Evolutionary conservation across 2,329 filamentous ascomycete genomes (phyloP).

Genomic region (Fusarium pseudoanthophilum): DNA sequence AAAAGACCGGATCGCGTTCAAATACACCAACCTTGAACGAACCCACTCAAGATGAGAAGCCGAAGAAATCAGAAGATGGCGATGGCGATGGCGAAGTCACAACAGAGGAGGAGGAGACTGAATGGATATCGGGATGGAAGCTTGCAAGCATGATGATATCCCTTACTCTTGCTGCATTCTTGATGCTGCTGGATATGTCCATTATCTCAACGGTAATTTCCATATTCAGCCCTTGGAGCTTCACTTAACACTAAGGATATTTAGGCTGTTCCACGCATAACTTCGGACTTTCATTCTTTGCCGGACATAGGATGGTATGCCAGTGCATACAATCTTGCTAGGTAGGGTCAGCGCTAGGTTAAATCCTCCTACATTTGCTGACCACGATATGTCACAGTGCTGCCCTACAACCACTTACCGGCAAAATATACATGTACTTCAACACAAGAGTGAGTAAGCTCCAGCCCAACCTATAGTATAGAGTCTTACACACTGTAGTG

Average conservation of each 20-base stretch:
- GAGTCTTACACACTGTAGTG: conserved; percentile 27
- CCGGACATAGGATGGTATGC: conserved; percentile 67
- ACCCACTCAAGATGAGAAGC: conserved; percentile 8
- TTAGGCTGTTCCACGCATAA: conserved; percentile 61
- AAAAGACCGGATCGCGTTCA: conserved; percentile 20
- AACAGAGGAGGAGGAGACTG: conserved; percentile 16
- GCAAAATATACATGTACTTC: conserved; percentile 59
- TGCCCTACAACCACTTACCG: conserved; percentile 62
- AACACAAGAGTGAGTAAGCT: conserved; percentile 36
- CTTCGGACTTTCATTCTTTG: conserved; percentile 60
- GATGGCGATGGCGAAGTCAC: not conserved
- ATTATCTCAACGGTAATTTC: conserved; percentile 61
- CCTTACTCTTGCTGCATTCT: conserved; percentile 57
- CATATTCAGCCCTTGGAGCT: not conserved
- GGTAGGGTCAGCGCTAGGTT: conserved; percentile 42
- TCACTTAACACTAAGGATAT: not conserved
- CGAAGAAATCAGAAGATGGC: conserved; percentile 13
- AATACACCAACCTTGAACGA: conserved; percentile 35
- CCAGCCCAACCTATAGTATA: conserved; percentile 49
- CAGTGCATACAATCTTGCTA: conserved; percentile 60
- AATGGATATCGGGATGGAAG: conserved; percentile 45
- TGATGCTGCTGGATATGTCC: conserved; percentile 63
- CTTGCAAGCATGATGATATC: conserved; percentile 50
- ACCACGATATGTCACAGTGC: conserved; percentile 49
- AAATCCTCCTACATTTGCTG: conserved; percentile 39